Evolutionary conservation across 2,329 filamentous ascomycete genomes (phyloP), one percentile per base, ranked within the genome.

Genomic region (Rhinocladiella similis): DNA sequence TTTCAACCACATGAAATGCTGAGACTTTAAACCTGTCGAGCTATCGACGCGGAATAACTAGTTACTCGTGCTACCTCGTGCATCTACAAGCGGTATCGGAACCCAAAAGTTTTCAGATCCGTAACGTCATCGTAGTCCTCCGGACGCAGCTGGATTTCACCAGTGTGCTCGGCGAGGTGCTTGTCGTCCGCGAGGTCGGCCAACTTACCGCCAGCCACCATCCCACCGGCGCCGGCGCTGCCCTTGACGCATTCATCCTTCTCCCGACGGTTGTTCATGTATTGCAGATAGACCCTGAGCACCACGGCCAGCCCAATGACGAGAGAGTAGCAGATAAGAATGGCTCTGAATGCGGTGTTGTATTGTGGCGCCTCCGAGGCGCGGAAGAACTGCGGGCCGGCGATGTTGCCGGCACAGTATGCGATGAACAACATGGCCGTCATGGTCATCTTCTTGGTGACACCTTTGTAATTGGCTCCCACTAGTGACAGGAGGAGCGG

Each of bases 41-140:
- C n/a, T n/a, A n/a, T n/a, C n/a, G n/a, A n/a, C n/a, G n/a, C n/a
- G n/a, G n/a, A n/a, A n/a, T n/a, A n/a, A n/a, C n/a, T n/a, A n/a
- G n/a, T n/a, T n/a, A n/a, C n/a, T n/a, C n/a, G n/a, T n/a, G 22
- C 22, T 25, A 7, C 7, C 22, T 25, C 22, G 22, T 25, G 7
- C 4, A 7, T 7, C 41, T 61, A 81, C 22, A 81, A 65, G 25
- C 83, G 76, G 68, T 86, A 86, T 41, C 82, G 76, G 59, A 86
- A 86, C 0, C 83, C 83, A 16, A 76, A 67, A 1, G 77, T 83
- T 36, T 83, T 77, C 79, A 81, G 84, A 63, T 86, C 83, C 1
- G 83, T 85, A 2, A 80, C 68, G 66, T 86, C 82, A 18, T 83
- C 80, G 54, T 82, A 80, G 56, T 80, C 78, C 51, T 76, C 73